phyloP scores from a whole-genome alignment of 2,329 filamentous ascomycete genomes.

The Colletotrichum tropicale region DNA sequence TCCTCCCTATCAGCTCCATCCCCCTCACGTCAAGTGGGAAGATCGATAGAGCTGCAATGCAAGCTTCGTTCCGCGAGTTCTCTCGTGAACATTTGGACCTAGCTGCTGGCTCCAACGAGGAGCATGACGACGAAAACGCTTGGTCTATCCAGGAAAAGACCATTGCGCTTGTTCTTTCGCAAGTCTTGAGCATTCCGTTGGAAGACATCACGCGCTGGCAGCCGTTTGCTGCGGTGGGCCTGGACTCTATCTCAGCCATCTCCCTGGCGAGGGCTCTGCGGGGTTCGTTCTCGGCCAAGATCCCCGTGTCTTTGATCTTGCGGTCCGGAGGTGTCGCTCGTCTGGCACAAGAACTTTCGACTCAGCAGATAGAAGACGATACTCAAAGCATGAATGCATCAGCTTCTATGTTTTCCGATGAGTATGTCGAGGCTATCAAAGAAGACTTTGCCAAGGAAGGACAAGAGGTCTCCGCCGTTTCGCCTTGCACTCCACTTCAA shows the following conservation, averaged over 20 bases:
- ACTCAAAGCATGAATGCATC: background rate
- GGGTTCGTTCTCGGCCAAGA: constrained; percentile 45
- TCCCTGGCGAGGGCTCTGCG: constrained; percentile 64
- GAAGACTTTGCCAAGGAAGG: constrained; percentile 31
- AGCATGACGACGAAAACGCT: constrained; percentile 28
- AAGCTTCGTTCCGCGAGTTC: constrained; percentile 50
- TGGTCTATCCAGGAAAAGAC: constrained; percentile 61
- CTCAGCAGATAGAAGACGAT: background rate
- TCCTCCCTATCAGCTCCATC: constrained; percentile 72
- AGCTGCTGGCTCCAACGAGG: constrained; percentile 31
- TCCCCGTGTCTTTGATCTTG: constrained; percentile 75
- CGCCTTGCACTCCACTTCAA: constrained; percentile 87
- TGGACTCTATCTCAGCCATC: constrained; percentile 87
- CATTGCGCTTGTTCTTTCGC: constrained; percentile 60
- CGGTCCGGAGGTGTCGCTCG: constrained; percentile 69
- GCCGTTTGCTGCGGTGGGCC: constrained; percentile 77
- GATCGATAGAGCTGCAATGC: constrained; percentile 64
- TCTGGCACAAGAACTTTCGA: constrained; percentile 46
- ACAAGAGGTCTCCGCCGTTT: constrained; percentile 54
- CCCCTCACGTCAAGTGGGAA: constrained; percentile 80
- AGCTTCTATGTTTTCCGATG: background rate
- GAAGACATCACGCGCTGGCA: constrained; percentile 64
- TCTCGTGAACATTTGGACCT: constrained; percentile 46
- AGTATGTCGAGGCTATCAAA: background rate
- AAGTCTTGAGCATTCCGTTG: constrained; percentile 49